phyloP scores from a whole-genome alignment of 345 rosid genomes.

The Eucalyptus caleyi region DNA sequence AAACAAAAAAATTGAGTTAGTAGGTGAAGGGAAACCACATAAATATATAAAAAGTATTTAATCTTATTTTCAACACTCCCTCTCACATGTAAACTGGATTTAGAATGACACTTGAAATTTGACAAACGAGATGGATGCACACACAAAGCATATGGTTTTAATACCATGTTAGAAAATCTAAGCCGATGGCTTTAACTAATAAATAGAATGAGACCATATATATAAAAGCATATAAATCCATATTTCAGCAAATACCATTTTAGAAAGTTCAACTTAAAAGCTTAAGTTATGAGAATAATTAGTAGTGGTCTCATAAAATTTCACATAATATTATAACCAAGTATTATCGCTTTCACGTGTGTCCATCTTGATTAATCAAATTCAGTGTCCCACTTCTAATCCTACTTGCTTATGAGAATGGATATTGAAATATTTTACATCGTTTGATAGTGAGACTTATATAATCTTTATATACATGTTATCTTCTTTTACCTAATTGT shows the following conservation, averaged over 20 bases:
- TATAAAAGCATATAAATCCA: background rate
- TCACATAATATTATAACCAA: background rate
- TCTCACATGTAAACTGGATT: background rate
- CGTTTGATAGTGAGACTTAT: background rate
- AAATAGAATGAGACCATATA: background rate
- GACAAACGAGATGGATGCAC: background rate
- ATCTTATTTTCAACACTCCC: background rate
- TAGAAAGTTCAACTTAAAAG: background rate
- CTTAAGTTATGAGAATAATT: background rate
- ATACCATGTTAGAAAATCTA: background rate
- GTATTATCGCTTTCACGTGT: background rate
- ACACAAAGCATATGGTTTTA: background rate
- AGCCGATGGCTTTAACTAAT: accelerated
- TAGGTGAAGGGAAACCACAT: background rate
- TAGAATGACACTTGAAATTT: background rate
- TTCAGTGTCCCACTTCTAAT: background rate
- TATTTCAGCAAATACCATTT: background rate
- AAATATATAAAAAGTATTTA: background rate
- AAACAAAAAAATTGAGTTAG: background rate
- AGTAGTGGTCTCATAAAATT: background rate
- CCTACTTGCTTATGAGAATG: background rate
- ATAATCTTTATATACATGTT: background rate
- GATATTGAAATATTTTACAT: background rate
- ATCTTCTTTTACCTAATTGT: background rate
- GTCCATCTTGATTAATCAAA: background rate